phyloP scores from a whole-genome alignment of 2,329 filamentous ascomycete species.

The Blumeria hordei region DNA sequence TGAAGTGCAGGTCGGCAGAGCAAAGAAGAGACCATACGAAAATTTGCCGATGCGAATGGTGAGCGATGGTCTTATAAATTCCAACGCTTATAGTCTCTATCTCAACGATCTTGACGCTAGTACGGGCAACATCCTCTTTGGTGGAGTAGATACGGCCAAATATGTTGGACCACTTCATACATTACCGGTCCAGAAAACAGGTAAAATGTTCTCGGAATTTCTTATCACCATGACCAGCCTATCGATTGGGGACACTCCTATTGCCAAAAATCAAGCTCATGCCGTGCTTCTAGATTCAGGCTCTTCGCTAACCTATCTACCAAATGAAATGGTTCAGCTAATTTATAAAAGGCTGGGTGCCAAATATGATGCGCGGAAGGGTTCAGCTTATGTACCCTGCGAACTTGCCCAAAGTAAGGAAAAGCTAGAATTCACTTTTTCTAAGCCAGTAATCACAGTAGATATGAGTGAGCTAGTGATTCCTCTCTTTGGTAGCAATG shows the following conservation, averaged over 20 bases:
- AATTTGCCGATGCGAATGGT: conserved; percentile 47
- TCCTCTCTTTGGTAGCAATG: conserved; percentile 20
- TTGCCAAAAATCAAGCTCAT: conserved; percentile 26
- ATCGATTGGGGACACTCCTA: conserved; percentile 18
- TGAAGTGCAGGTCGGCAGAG: conserved; percentile 46
- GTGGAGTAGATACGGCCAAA: conserved; percentile 44
- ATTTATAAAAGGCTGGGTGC: conserved; percentile 36
- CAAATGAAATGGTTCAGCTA: conserved; percentile 24
- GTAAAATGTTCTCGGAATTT: conserved; percentile 33
- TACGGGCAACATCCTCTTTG: conserved; percentile 47
- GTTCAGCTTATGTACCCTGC: conserved; percentile 37
- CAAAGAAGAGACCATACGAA: conserved; percentile 29
- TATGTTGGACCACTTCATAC: conserved; percentile 38
- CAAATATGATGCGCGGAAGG: conserved; percentile 26
- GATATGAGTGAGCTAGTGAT: conserved; percentile 34
- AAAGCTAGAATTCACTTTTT: conserved; percentile 30
- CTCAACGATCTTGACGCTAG: conserved; percentile 44
- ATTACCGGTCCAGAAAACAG: conserved; percentile 35
- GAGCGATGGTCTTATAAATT: conserved; percentile 32
- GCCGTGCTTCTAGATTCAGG: conserved; percentile 50
- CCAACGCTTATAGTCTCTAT: conserved; percentile 51
- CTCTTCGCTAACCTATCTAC: conserved; percentile 42
- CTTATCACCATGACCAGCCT: conserved; percentile 43
- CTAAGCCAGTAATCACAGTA: conserved; percentile 27
- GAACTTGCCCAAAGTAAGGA: conserved; percentile 20